Base-by-base conservation (phyloP, 1,139 yeast species). In the Taphrina pruni region DNA sequence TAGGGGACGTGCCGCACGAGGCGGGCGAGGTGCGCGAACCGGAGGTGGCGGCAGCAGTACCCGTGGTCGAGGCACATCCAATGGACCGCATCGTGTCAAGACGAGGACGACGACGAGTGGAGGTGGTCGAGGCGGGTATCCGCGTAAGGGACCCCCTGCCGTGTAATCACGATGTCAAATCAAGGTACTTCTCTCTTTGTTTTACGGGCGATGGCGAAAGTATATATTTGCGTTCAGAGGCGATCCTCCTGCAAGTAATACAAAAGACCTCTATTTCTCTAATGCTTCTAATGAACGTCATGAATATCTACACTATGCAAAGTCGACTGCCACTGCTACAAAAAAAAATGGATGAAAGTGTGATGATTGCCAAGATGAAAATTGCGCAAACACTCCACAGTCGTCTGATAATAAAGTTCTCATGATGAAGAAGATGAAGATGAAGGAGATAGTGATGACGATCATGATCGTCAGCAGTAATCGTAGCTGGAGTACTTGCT, bases 401-500 rank as follows among this genome's bases (percentile, higher is more conserved):
- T 17, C n/a, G 11, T 1, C 3, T n/a, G 1, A 5, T 46, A 51
- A 9, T 51, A 21, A 51, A 26, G 9, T 6, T 17, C 14, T 11
- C n/a, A n/a, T n/a, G n/a, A n/a, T n/a, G 26, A 26, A 26, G 1
- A 4, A 26, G 26, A 26, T 1, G 26, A 26, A 4, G 26, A 26
- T 26, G 32, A 26, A 26, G 32, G 1, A 26, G 4, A 26, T 26
- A 4, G 4, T 2, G 32, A 26, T 2, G 32, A 26, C 4, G 32
- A 26, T 26, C 4, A 26, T 4, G 32, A 26, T 4, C 32, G 32
- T 55, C 48, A 64, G 55, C 67, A 64, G 36, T 55, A 50, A 45
- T 55, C 67, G 11, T 64, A 55, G n/a, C 67, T 64, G 4, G 55
- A 54, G 39, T 54, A 64, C 26, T 55, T 38, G 55, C 55, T 55